phyloP scores from a whole-genome alignment of 805 yeast genomes.

The Kazachstania viticola region DNA sequence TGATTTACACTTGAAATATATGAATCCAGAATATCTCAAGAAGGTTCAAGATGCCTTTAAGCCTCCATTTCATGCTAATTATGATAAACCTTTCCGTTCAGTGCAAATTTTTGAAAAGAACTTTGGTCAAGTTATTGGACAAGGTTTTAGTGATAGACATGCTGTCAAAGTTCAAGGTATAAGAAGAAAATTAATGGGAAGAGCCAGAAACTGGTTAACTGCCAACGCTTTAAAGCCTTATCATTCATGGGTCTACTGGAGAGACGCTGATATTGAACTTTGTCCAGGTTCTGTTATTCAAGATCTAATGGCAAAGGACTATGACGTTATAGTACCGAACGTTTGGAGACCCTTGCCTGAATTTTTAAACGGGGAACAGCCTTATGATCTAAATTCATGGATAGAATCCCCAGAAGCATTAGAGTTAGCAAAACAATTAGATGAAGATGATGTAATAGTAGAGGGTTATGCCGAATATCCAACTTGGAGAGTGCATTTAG shows the following conservation, averaged over 20 bases:
- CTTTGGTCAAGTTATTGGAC: constrained; percentile 77
- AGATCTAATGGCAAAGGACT: constrained; percentile 84
- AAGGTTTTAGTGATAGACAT: constrained; percentile 74
- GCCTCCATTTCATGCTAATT: constrained; percentile 54
- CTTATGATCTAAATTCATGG: constrained; percentile 79
- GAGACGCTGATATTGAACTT: constrained; percentile 95
- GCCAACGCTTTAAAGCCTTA: constrained; percentile 80
- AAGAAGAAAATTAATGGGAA: constrained; percentile 83
- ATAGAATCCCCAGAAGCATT: constrained; percentile 75
- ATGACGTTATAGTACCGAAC: constrained; percentile 89
- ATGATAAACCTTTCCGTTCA: constrained; percentile 60
- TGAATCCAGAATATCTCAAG: constrained; percentile 54
- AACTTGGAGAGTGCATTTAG: constrained; percentile 96
- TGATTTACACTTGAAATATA: constrained; percentile 56
- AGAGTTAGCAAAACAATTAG: constrained; percentile 61
- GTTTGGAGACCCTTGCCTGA: constrained; percentile 87
- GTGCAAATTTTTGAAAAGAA: constrained; percentile 73
- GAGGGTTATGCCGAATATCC: constrained; percentile 97
- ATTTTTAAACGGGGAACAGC: constrained; percentile 77
- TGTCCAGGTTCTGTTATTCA: constrained; percentile 76
- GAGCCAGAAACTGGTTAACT: constrained; percentile 90
- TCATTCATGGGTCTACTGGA: constrained; percentile 94
- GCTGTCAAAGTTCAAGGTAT: constrained; percentile 80
- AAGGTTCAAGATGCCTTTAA: constrained; percentile 46
- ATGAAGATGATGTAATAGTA: constrained; percentile 92